Evolutionary conservation across 2,329 filamentous ascomycete species (phyloP).

Genomic region (Calycina herbarum): DNA sequence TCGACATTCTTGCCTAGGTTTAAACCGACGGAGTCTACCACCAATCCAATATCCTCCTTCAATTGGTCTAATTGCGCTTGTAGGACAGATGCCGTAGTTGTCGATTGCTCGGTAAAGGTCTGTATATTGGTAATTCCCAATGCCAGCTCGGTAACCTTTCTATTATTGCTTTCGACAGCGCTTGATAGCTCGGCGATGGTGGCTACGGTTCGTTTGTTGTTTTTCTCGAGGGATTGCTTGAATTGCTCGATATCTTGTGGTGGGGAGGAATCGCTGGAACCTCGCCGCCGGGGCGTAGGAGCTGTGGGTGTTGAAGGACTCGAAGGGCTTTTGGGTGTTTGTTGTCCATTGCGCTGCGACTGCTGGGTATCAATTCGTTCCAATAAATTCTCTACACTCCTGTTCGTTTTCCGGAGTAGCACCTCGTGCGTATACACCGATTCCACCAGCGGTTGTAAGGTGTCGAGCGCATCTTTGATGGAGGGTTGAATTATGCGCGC

Average conservation of each 20-base stretch:
- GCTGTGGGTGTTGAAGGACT: constrained; percentile 16
- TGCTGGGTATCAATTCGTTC: constrained; percentile 28
- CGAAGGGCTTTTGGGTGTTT: constrained; percentile 2
- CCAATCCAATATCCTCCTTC: constrained; percentile 31
- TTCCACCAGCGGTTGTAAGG: constrained; percentile 37
- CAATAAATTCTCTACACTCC: constrained; percentile 35
- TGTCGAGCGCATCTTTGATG: constrained; percentile 37
- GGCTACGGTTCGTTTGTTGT: constrained; percentile 26
- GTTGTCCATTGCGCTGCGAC: constrained; percentile 8
- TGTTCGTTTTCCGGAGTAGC: constrained; percentile 35
- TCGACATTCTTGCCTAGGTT: constrained; percentile 31
- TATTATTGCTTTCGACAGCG: constrained; percentile 29
- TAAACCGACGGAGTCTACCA: constrained; percentile 30
- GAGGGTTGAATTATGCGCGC: constrained; percentile 35
- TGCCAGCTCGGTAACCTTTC: constrained; percentile 26
- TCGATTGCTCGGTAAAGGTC: constrained; percentile 28
- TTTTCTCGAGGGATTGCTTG: constrained; percentile 26
- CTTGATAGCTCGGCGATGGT: constrained; percentile 31
- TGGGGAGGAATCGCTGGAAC: constrained; percentile 12
- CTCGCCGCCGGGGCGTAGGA: constrained; percentile 10
- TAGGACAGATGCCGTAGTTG: constrained; percentile 29
- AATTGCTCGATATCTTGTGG: constrained; percentile 23
- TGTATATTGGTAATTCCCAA: constrained; percentile 27
- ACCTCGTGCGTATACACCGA: constrained; percentile 37
- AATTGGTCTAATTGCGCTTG: constrained; percentile 37